Conservation (phyloP, 805 yeast genomes). For the Danielia reshetovae region DNA sequence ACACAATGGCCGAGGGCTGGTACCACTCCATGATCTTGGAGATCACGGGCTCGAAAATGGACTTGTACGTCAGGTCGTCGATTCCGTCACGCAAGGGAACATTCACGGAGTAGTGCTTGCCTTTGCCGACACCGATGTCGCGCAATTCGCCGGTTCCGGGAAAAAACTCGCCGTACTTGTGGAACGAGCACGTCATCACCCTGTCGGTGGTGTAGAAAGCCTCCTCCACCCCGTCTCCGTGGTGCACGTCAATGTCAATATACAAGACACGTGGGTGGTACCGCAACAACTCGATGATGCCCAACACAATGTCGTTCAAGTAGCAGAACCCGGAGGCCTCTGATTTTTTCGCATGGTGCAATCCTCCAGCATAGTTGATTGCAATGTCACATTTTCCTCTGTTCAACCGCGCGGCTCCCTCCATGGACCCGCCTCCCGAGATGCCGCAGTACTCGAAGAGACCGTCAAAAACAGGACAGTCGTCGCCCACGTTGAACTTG, state of each 20-base stretch:
- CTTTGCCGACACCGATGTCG: constrained; percentile 81
- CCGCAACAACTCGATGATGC: constrained; percentile 72
- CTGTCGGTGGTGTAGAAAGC: constrained; percentile 90
- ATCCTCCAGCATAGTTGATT: constrained; percentile 89
- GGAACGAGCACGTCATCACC: constrained; percentile 88
- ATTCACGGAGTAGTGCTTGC: constrained; percentile 78
- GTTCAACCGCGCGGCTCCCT: constrained; percentile 80
- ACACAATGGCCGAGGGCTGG: constrained; percentile 94
- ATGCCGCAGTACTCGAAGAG: constrained; percentile 71
- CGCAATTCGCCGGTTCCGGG: constrained; percentile 90
- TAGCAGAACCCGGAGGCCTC: constrained; percentile 92
- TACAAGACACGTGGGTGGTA: constrained; percentile 83
- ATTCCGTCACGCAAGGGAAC: constrained; percentile 91
- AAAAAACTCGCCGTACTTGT: constrained; percentile 88
- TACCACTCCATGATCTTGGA: constrained; percentile 75
- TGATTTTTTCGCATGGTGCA: constrained; percentile 88
- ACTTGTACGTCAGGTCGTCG: constrained; percentile 82
- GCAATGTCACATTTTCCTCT: constrained; percentile 87
- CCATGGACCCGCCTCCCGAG: constrained; percentile 86
- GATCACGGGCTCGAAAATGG: constrained; percentile 86
- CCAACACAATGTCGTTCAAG: constrained; percentile 83
- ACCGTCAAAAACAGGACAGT: constrained; percentile 78
- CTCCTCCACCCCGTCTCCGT: constrained; percentile 94
- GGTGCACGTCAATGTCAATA: constrained; percentile 88
- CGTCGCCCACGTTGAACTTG: constrained; percentile 91